Percentiles rank a stretch among this genome's conserved stretches.
These are phyloP conservation scores for Tulasnella sp. DNA, from an alignment of 768 basidiomycete genomes.

Conservation along the genomic window DNA sequence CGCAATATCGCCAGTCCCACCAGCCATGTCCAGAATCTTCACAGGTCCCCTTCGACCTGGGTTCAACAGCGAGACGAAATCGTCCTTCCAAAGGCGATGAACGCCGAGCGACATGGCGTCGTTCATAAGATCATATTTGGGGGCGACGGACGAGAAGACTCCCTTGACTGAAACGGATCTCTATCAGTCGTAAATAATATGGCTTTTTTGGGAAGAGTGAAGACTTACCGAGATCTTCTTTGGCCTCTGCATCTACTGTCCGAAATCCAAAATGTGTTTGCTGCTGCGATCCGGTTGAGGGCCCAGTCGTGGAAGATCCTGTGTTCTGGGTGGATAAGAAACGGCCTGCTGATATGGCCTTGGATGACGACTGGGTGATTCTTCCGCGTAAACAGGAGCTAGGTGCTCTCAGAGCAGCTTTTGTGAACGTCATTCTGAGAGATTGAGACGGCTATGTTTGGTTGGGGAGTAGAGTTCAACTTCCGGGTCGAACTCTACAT, in stretches of 20 bases:
- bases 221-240: slow-evolving; percentile 54
- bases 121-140: slow-evolving; percentile 96
- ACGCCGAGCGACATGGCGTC: slow-evolving; percentile 96
- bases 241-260: slow-evolving; percentile 73
- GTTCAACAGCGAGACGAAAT: slow-evolving; percentile 60
- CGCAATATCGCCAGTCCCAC: slow-evolving; percentile 96
- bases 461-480: no score
- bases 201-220: not conserved
- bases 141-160: slow-evolving; percentile 93
- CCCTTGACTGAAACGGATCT: slow-evolving; percentile 46
- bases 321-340: not conserved
- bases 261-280: slow-evolving; percentile 84
- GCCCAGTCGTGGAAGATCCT: not conserved
- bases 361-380: not conserved
- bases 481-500: no score
- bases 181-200: not conserved
- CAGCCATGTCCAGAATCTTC: slow-evolving; percentile 74
- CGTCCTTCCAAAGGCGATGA: slow-evolving; percentile 95
- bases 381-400: not conserved
- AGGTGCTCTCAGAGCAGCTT: no score
- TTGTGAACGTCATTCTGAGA: slow-evolving; percentile 9
- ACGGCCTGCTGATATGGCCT: not conserved
- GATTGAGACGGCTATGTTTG: no score
- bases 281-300: not conserved
- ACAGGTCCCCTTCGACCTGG: slow-evolving; percentile 62